Percentiles rank a stretch among this genome's conserved stretches.
phyloP scores from a whole-genome alignment of 768 basidiomycete species.

The Lentinula sp. region DNA sequence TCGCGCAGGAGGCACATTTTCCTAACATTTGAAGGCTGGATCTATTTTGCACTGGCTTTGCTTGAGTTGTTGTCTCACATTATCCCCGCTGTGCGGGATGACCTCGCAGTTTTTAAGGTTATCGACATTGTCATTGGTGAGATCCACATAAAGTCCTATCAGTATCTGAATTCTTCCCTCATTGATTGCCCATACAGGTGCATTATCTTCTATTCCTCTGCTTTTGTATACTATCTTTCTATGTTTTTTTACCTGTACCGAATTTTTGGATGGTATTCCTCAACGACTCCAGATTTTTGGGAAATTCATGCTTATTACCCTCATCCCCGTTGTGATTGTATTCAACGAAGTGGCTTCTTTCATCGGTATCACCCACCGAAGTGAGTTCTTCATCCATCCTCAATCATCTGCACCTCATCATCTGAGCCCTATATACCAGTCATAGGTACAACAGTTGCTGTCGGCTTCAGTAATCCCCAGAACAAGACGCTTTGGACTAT shows the following conservation, averaged over 20 bases:
- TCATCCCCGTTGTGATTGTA: constrained; percentile 50
- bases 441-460: constrained; percentile 17
- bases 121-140: constrained; percentile 60
- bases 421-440: neutral
- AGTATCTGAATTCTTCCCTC: too few relatives aligned
- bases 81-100: constrained; percentile 43
- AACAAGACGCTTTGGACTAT: constrained; percentile 44
- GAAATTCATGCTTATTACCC: constrained; percentile 38
- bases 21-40: constrained; percentile 55
- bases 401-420: neutral
- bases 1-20: constrained; percentile 46
- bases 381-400: constrained; percentile 24
- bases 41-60: constrained; percentile 53
- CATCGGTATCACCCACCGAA: constrained; percentile 46
- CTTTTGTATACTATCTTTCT: constrained; percentile 59
- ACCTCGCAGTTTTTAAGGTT: constrained; percentile 38
- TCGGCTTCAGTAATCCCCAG: constrained; percentile 34
- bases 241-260: constrained; percentile 45
- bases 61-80: constrained; percentile 57
- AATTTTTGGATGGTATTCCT: constrained; percentile 52
- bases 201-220: constrained; percentile 59
- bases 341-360: constrained; percentile 64
- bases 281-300: constrained; percentile 36
- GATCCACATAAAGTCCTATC: constrained; percentile 14
- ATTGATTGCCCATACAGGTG: constrained; percentile 26